Evolutionary conservation across 768 basidiomycete genomes (phyloP).

Genomic region (Boletus sp.): DNA sequence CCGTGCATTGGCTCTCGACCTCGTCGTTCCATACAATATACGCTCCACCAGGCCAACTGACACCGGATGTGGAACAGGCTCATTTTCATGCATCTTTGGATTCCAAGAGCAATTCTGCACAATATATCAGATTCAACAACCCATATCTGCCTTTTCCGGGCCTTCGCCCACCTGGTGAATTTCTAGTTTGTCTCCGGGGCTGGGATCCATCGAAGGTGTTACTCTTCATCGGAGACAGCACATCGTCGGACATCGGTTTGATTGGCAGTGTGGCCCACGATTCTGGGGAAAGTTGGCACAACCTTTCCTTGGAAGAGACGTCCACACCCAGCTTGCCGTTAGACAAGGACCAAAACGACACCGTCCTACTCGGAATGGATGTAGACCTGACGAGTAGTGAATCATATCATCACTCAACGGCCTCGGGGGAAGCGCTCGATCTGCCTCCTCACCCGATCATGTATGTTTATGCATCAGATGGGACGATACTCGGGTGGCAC

Average conservation of each 20-base stretch:
- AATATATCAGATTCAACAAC: conserved; percentile 37
- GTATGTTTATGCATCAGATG: conserved; percentile 76
- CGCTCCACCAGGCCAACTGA: conserved; percentile 39
- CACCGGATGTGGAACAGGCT: conserved; percentile 39
- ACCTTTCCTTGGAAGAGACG: conserved; percentile 46
- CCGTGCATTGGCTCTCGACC: conserved; percentile 64
- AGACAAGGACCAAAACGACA: conserved; percentile 67
- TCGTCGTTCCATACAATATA: conserved; percentile 69
- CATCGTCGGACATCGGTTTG: conserved; percentile 49
- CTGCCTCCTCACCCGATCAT: conserved; percentile 57
- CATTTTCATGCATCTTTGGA: conserved; percentile 44
- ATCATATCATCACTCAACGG: conserved; percentile 34
- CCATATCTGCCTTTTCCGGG: conserved; percentile 46
- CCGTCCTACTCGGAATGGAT: conserved; percentile 60
- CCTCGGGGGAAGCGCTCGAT: conserved; percentile 41
- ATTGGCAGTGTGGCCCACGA: conserved; percentile 33
- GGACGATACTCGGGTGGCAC: conserved; percentile 72
- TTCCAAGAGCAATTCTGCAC: conserved; percentile 36
- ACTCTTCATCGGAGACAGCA: conserved; percentile 47
- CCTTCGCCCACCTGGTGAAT: conserved; percentile 43
- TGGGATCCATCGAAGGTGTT: conserved; percentile 46
- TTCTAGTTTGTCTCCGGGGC: conserved; percentile 36
- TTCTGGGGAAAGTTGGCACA: conserved; percentile 40
- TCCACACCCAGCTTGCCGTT: conserved; percentile 61
- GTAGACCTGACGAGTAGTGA: conserved; percentile 58